Evolutionary conservation across 192 early-diverging fungal species (phyloP), one percentile per base, ranked within the genome.

Genomic region (Coemansia sp.): DNA sequence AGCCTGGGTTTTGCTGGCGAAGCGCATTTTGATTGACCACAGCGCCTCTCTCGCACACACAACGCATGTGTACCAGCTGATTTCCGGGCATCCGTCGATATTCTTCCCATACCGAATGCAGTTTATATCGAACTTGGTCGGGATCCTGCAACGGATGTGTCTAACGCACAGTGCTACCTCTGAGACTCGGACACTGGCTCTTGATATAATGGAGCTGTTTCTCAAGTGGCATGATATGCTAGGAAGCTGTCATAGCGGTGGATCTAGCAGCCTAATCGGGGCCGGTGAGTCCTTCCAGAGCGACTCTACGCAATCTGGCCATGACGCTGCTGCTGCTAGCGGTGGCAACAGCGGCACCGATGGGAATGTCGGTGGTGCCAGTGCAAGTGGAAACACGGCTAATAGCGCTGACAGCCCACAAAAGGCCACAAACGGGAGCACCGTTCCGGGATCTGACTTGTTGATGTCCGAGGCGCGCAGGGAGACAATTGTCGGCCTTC

Each of bases 141-240:
- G 87, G 10, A 87, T 92, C 10, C 68, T 99, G 42, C 83, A 93
- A 28, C 93, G 91, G 53, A 84, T 99, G 70, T 94, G 93, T 44
- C 67, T 98, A 28, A 83, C 92, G 0, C 86, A 89, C 45, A 96
- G 84, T 64, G 86, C 94, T 1, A 92, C 91, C 2, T 78, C 88
- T 4, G 97, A 99, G 68, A 93, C 91, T 5, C 84, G 90, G 33
- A 68, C 87, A 0, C 65, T 99, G 42, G 92, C 94, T 6, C 84
- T 96, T 38, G 96, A 98, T 64, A 81, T 99, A 27, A 87, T 90
- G 25, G 92, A 96, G 19, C 78, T 99, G 52, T 88, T 98, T 47
- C 74, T 96, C 23, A 87, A 84, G 48, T 99, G 97, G 97, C 93
- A 99, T 59, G 83, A 79, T 20, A 85, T 83, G 63, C 81, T 85